These are phyloP conservation scores for Phlyctochytrium planicorne DNA, from an alignment of 192 early-diverging fungal species.

Conservation along the genomic window DNA sequence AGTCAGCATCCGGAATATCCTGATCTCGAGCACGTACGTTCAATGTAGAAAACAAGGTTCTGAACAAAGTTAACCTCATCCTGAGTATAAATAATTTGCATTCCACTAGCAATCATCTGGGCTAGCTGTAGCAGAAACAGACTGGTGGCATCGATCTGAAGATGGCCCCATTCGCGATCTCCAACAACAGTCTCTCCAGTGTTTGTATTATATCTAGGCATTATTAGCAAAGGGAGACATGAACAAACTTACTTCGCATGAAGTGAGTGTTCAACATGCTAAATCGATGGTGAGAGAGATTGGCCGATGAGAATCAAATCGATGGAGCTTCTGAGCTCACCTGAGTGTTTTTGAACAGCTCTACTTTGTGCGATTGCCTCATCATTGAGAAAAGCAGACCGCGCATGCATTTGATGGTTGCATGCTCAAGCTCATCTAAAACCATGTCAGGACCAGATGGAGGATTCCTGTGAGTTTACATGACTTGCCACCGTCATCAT, in stretches of 20 bases:
- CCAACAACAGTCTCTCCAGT: slow-evolving; percentile 84
- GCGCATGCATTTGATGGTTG: slow-evolving; percentile 84
- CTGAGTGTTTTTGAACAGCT: slow-evolving; percentile 80
- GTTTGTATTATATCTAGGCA: slow-evolving; percentile 66
- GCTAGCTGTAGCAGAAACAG: slow-evolving; percentile 76
- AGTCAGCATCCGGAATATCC: not conserved
- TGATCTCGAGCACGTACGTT: slow-evolving; percentile 50
- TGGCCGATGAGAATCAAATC: too few relatives aligned
- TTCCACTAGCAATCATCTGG: slow-evolving; percentile 79
- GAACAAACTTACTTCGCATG: slow-evolving; percentile 68
- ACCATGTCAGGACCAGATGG: not conserved
- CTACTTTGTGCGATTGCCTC: slow-evolving; percentile 78
- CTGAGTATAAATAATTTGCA: slow-evolving; percentile 73
- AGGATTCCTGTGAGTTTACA: slow-evolving; percentile 53
- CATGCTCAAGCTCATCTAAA: slow-evolving; percentile 80
- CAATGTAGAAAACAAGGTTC: slow-evolving; percentile 88
- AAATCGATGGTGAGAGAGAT: too few relatives aligned
- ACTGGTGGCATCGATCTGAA: slow-evolving; percentile 87
- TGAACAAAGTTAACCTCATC: slow-evolving; percentile 87
- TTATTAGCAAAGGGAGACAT: slow-evolving; percentile 6
- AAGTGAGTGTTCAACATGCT: slow-evolving; percentile 65
- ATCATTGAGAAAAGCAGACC: slow-evolving; percentile 80
- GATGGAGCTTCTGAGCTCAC: too few relatives aligned
- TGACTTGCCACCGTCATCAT: slow-evolving; percentile 77
- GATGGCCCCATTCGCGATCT: slow-evolving; percentile 83